These are phyloP conservation scores for Petunia axillaris DNA, from an alignment of 257 asterid genomes.

Conservation along the genomic window DNA sequence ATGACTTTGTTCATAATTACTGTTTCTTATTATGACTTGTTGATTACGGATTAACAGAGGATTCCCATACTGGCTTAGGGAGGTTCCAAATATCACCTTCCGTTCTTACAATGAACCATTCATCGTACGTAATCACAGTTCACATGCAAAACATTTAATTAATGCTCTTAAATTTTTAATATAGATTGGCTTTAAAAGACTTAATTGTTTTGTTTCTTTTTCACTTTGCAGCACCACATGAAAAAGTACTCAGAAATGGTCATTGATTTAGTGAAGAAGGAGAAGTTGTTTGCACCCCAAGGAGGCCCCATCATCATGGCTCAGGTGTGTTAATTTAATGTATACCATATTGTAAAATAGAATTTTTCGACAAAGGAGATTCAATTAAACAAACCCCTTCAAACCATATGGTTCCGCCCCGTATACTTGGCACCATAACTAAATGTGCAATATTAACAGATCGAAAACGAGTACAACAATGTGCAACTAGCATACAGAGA, in stretches of 20 bases:
- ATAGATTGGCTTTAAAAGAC: not conserved
- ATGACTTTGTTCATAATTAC: not conserved
- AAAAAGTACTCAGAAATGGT: constrained; percentile 56
- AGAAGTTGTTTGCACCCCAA: constrained; percentile 77
- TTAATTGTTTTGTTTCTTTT: not conserved
- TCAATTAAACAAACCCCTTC: too few species aligned
- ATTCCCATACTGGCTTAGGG: constrained; percentile 77
- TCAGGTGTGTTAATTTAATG: constrained; percentile 49
- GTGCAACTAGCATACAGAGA: constrained; percentile 69
- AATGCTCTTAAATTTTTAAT: too few species aligned
- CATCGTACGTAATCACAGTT: constrained; percentile 39
- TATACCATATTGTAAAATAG: not conserved
- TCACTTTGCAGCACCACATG: constrained; percentile 60
- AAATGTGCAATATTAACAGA: constrained; percentile 36
- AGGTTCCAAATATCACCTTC: constrained; percentile 63
- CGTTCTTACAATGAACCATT: constrained; percentile 73
- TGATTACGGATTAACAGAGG: constrained; percentile 46
- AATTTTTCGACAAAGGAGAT: not conserved
- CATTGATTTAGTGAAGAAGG: constrained; percentile 54
- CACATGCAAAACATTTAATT: not conserved
- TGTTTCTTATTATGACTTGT: not conserved
- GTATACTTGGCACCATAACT: not conserved
- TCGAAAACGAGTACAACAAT: constrained; percentile 76
- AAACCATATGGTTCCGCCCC: not conserved
- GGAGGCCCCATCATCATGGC: constrained; percentile 91